Percentiles rank a stretch among this genome's conserved stretches.
Evolutionary conservation across 2,329 filamentous ascomycete genomes (phyloP).

Genomic region (Scedosporium apiospermum): DNA sequence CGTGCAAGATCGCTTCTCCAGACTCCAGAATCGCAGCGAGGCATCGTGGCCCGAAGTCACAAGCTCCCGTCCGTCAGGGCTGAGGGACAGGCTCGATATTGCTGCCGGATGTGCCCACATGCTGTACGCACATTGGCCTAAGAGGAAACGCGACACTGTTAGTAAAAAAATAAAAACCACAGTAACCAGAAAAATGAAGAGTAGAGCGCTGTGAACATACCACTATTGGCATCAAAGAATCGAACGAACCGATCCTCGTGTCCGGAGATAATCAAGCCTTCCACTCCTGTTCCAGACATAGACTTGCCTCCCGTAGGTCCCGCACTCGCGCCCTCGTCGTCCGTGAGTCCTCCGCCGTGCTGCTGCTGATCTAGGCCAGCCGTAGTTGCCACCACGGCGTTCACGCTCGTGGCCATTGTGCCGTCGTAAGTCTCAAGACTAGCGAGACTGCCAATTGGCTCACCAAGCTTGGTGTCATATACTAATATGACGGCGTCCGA

Average conservation of each 20-base stretch:
- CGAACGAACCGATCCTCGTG: constrained; percentile 94
- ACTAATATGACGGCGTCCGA: constrained; percentile 83
- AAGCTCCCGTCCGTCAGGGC: constrained; percentile 85
- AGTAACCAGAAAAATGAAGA: background rate
- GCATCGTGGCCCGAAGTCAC: constrained; percentile 95
- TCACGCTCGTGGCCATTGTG: constrained; percentile 69
- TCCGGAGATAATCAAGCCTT: constrained; percentile 90
- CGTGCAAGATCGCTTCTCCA: constrained; percentile 90
- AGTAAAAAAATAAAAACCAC: background rate
- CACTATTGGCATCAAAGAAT: constrained; percentile 97
- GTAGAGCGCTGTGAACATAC: constrained; percentile 46
- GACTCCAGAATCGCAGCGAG: constrained; percentile 89
- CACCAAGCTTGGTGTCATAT: constrained; percentile 85
- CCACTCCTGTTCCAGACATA: constrained; percentile 66
- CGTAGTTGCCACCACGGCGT: constrained; percentile 81
- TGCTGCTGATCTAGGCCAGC: constrained; percentile 69
- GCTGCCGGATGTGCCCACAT: constrained; percentile 95
- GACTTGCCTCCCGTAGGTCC: constrained; percentile 68
- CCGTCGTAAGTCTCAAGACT: constrained; percentile 91
- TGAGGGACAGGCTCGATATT: constrained; percentile 84
- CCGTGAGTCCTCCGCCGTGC: constrained; percentile 39
- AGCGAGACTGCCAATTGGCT: constrained; percentile 87
- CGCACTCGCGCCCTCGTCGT: constrained; percentile 64
- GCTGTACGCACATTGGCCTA: constrained; percentile 97
- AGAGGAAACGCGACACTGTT: background rate